Base-by-base conservation (phyloP, 75 land plant genomes). In the Adiantum capillusveneris region DNA sequence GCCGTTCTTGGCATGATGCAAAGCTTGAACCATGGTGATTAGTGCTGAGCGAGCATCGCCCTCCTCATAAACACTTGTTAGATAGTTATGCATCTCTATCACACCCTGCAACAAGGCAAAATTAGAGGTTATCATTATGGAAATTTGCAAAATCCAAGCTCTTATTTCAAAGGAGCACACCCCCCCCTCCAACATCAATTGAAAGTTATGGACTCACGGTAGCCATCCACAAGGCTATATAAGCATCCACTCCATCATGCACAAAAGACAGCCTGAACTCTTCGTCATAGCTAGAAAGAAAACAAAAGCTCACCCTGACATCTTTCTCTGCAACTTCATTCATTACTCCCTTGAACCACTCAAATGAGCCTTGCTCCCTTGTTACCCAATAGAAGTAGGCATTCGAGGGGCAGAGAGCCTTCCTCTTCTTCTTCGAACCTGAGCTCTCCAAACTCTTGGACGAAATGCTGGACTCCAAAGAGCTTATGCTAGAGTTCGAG, bases 321-420 rank as follows among this genome's bases (percentile, higher is more conserved):
- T 81, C 84, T 31, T 53, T 63, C 64, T 73, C 70, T 24, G 72
- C 84, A 37, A 81, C 78, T 56, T 81, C 84, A 17, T 70, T 70
- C 82, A 81, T 74, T 44, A 81, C 77, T 0, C 78, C 78, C 54
- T 66, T 59, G 63, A 81, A 81, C 84, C 84, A 81, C 29, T 81
- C 84, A 51, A 81, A 81, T 19, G 81, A 78, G 20, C 82, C 81
- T 16, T 73, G 71, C 68, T 81, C 84, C 36, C 81, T 66, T 0
- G 84, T 81, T 16, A 81, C 84, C 84, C 84, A 81, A 51, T 81
- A 81, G 74, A 78, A 81, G 70, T 81, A 70, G 41, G 81, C 84
- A 7, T 67, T 57, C 7, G 65, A 60, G 17, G 66, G 52, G 22
- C 61, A 52, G 1, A 65, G 42, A 17, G 44, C 31, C 30, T 37